Conservation (phyloP, 345 rosid species). For the Arabis alpina region DNA sequence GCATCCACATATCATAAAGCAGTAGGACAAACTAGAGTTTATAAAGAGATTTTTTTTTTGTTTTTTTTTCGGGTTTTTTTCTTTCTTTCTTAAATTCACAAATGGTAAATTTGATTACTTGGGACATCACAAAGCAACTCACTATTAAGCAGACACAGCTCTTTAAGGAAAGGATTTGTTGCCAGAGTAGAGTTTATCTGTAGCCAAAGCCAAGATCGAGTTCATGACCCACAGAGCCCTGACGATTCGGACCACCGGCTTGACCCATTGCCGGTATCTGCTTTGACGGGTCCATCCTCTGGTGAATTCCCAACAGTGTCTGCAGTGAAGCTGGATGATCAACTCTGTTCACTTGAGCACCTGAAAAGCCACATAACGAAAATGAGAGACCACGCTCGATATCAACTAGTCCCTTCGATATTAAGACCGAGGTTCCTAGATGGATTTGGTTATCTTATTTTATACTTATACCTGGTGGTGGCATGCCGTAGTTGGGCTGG, state of each 20-base stretch:
- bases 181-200: constrained; percentile 47
- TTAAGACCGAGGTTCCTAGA: not conserved
- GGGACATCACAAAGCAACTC: constrained; percentile 40
- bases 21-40: constrained; percentile 7
- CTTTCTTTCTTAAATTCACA: not conserved
- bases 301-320: constrained; percentile 78
- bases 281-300: constrained; percentile 61
- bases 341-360: constrained; percentile 52
- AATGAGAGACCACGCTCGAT: not conserved
- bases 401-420: constrained; percentile 12
- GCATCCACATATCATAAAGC: constrained; percentile 7
- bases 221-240: constrained; percentile 67
- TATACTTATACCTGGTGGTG: constrained; percentile 47
- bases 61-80: not conserved
- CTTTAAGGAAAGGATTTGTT: constrained; percentile 25
- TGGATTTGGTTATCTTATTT: not conserved
- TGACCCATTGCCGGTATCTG: constrained; percentile 54
- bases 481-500: constrained; percentile 64
- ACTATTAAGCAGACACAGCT: constrained; percentile 28
- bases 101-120: constrained; percentile 30
- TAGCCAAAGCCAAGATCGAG: constrained; percentile 73
- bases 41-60: not conserved
- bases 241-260: constrained; percentile 51
- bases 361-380: constrained; percentile 42
- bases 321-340: constrained; percentile 74